phyloP scores from a whole-genome alignment of 768 basidiomycete species.

The Dendrothele bispora region DNA sequence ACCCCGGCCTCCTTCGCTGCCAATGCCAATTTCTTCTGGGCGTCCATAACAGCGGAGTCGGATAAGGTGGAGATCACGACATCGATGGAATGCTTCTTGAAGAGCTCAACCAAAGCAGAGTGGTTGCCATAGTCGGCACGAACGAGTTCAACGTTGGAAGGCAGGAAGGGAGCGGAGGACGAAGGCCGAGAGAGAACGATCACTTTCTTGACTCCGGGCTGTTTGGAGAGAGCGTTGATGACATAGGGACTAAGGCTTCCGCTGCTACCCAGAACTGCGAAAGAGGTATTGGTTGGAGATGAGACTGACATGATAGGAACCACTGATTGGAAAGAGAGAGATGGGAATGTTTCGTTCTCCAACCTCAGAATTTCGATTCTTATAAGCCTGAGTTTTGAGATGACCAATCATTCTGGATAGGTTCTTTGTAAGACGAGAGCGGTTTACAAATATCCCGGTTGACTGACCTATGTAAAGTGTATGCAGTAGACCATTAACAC shows the following conservation, averaged over 20 bases:
- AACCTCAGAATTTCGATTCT: no score
- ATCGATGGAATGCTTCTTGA: constrained; percentile 1
- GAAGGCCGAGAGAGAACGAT: constrained; percentile 16
- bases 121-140: constrained; percentile 12
- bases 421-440: no score
- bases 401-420: no score
- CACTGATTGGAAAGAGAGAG: no score
- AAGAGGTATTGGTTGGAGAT: constrained; percentile 25
- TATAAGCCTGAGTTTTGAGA: no score
- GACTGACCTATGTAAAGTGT: no score
- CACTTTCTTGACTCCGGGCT: constrained; percentile 3
- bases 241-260: constrained; percentile 29
- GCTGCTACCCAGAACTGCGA: constrained; percentile 31
- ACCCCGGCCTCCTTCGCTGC: constrained; percentile 3
- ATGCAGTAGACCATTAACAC: no score
- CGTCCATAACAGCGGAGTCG: background rate
- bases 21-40: background rate
- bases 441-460: no score
- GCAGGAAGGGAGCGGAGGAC: constrained; percentile 9
- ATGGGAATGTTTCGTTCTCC: no score
- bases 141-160: constrained; percentile 22
- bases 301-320: background rate
- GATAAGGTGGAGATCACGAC: background rate
- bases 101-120: background rate
- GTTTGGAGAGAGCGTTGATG: background rate